These are phyloP conservation scores for Sporothrix curviconia DNA, from an alignment of 2,329 filamentous ascomycete genomes.

Conservation along the genomic window DNA sequence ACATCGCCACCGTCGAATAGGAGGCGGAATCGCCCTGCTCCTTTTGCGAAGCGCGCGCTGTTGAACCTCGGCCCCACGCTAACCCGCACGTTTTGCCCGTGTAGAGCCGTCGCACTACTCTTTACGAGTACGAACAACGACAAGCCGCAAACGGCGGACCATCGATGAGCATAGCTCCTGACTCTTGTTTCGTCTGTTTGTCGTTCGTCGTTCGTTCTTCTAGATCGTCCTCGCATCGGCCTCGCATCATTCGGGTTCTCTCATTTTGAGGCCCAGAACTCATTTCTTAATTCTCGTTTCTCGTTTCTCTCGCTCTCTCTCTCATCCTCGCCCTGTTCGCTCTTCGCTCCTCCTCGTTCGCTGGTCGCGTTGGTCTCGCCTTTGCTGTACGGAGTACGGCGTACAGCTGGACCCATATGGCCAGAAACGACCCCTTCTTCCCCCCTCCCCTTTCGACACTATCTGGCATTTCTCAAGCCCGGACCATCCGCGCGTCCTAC, in stretches of 20 bases:
- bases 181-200: neutral
- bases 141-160: no score
- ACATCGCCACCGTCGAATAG: slow-evolving; percentile 11
- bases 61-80: no score
- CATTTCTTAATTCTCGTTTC: neutral
- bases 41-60: no score
- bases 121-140: no score
- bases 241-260: neutral
- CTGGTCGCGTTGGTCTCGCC: no score
- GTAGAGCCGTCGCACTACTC: no score
- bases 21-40: slow-evolving; percentile 1
- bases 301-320: neutral
- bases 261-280: neutral
- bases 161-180: no score
- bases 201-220: neutral
- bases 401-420: neutral
- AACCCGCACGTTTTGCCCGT: no score
- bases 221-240: neutral
- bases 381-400: neutral
- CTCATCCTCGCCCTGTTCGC: no score
- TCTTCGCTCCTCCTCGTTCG: no score
- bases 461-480: neutral
- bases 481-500: neutral
- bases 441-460: neutral
- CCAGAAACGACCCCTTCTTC: neutral